Conservation (phyloP, 108 stramenopile species). For the Nannochloropsis salina region DNA sequence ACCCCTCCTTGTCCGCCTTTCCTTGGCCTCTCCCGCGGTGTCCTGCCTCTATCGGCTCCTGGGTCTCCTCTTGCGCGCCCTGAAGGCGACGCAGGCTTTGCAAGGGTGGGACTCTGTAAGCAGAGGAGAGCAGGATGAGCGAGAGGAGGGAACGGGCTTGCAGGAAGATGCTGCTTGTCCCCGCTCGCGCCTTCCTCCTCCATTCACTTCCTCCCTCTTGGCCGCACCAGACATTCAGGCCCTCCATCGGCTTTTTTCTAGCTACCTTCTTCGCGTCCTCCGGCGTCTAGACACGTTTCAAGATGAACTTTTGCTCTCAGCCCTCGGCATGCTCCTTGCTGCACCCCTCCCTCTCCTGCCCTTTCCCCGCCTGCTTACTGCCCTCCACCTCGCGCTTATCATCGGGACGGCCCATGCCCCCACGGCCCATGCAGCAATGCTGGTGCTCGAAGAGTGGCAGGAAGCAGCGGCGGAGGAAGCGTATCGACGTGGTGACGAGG, state of each 20-base stretch:
- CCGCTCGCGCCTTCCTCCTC: not conserved
- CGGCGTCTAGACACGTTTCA: constrained; percentile 32
- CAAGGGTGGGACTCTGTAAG: no score
- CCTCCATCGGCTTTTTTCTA: not conserved
- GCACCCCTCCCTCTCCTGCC: constrained; percentile 33
- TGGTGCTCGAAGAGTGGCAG: constrained; percentile 42
- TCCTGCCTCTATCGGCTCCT: not conserved
- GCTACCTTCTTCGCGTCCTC: not conserved
- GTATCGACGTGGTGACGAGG: constrained; percentile 25
- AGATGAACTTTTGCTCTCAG: constrained; percentile 44
- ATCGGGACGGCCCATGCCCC: constrained; percentile 41
- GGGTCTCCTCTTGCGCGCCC: not conserved
- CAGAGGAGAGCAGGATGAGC: no score
- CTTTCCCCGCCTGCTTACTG: constrained; percentile 32
- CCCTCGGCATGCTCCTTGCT: constrained; percentile 36
- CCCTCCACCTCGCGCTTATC: constrained; percentile 39
- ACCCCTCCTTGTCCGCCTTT: not conserved
- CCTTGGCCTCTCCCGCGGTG: not conserved
- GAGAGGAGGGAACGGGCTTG: not conserved
- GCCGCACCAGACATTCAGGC: not conserved
- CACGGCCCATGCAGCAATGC: constrained; percentile 34
- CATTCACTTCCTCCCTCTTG: not conserved
- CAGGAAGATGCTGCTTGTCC: not conserved
- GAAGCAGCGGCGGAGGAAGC: constrained; percentile 21
- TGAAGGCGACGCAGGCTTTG: not conserved